Percentiles rank a stretch among this genome's conserved stretches.
phyloP scores from a whole-genome alignment of 129 eudicot species.

The Calendula officinalis region DNA sequence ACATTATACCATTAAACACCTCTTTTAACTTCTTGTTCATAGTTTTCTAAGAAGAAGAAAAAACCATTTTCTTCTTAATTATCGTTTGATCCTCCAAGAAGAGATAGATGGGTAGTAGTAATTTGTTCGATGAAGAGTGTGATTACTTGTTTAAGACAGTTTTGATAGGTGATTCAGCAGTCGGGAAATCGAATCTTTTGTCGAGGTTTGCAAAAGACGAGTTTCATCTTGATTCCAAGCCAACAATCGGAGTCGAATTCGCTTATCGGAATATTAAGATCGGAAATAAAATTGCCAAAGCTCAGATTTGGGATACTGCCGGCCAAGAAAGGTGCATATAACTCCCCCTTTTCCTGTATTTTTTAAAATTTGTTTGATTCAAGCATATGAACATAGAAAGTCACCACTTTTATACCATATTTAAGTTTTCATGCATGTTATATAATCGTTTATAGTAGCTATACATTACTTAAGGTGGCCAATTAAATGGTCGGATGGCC shows the following conservation, averaged over 20 bases:
- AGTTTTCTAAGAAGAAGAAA: background rate
- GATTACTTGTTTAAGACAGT: conserved; percentile 78
- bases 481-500: too few species aligned
- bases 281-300: conserved; percentile 66
- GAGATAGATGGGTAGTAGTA: conserved; percentile 12
- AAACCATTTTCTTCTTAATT: conserved; percentile 17
- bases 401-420: background rate
- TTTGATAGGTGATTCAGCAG: conserved; percentile 75
- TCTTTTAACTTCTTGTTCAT: conserved; percentile 6
- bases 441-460: background rate
- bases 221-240: conserved; percentile 69
- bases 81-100: background rate
- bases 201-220: conserved; percentile 65
- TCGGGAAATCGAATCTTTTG: conserved; percentile 71
- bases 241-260: conserved; percentile 81
- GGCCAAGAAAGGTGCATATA: conserved; percentile 82
- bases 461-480: too few species aligned
- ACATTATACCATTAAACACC: conserved; percentile 27
- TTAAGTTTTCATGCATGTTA: background rate
- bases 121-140: conserved; percentile 68
- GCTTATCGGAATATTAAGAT: conserved; percentile 67
- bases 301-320: conserved; percentile 89
- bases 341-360: background rate
- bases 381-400: background rate
- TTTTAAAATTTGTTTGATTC: background rate